Conservation (phyloP, 2,329 filamentous ascomycete genomes). For the Alternaria hordeiaustralica region DNA sequence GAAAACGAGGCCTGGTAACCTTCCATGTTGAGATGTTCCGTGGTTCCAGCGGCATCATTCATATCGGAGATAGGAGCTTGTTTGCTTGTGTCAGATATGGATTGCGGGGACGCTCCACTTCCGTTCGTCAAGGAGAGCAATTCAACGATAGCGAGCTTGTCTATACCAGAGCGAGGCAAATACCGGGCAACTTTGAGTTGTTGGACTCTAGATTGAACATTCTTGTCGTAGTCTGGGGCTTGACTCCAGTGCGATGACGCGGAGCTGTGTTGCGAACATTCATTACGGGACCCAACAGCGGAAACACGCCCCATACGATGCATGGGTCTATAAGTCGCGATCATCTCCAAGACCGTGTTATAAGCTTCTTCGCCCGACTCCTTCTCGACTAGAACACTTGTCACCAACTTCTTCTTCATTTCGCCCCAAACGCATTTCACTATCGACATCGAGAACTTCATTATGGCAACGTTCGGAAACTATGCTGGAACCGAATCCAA, state of each 20-base stretch:
- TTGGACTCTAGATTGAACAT: neutral
- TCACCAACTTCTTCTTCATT: neutral
- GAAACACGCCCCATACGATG: neutral
- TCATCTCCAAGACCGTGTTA: neutral
- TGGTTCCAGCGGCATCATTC: neutral
- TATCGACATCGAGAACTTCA: neutral
- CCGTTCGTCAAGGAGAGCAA: neutral
- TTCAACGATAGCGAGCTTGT: neutral
- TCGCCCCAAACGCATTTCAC: neutral
- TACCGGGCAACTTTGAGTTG: neutral
- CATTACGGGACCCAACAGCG: neutral
- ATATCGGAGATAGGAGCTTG: neutral
- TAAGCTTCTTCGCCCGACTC: neutral
- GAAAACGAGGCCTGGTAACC: neutral
- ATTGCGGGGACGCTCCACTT: neutral
- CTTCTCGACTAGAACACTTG: neutral
- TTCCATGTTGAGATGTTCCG: neutral
- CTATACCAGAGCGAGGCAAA: neutral
- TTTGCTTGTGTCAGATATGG: neutral
- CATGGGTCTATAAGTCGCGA: neutral
- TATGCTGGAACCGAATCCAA: conserved; percentile 13
- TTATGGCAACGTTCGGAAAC: conserved; percentile 1
- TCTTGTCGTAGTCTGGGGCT: neutral
- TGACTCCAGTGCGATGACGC: neutral
- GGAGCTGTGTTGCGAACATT: neutral